These are phyloP conservation scores for Colletotrichum incanum DNA, from an alignment of 2,329 filamentous ascomycete species.

Conservation along the genomic window DNA sequence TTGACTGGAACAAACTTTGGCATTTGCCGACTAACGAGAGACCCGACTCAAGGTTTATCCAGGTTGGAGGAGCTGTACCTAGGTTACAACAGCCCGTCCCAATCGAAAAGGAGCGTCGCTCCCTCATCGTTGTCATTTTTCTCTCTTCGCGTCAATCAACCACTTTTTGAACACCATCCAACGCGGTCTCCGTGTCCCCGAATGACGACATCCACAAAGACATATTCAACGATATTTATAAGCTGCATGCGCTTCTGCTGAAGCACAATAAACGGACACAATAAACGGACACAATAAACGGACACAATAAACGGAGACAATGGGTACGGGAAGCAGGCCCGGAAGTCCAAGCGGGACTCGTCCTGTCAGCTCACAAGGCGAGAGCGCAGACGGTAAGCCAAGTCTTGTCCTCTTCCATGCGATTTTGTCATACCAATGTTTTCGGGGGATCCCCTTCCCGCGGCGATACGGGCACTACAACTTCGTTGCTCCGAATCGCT, in stretches of 20 bases:
- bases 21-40: neutral
- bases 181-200: too few species aligned
- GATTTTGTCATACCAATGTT: neutral
- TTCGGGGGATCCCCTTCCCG: neutral
- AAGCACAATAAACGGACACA: too few species aligned
- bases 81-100: conserved; percentile 22
- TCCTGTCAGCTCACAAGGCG: conserved; percentile 14
- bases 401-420: neutral
- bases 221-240: neutral
- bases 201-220: neutral
- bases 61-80: neutral
- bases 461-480: neutral
- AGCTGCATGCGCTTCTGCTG: neutral
- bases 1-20: conserved; percentile 15
- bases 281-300: too few species aligned
- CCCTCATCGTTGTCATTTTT: neutral
- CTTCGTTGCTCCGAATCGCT: neutral
- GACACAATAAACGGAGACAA: too few species aligned
- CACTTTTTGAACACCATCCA: neutral
- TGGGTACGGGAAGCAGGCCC: conserved; percentile 10
- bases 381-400: conserved; percentile 16
- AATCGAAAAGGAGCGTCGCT: neutral
- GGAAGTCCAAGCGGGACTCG: conserved; percentile 4
- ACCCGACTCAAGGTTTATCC: conserved; percentile 3
- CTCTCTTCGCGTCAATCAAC: neutral